Base-by-base conservation (phyloP, 1,139 yeast species). In the Blastobotrys aristatus region DNA sequence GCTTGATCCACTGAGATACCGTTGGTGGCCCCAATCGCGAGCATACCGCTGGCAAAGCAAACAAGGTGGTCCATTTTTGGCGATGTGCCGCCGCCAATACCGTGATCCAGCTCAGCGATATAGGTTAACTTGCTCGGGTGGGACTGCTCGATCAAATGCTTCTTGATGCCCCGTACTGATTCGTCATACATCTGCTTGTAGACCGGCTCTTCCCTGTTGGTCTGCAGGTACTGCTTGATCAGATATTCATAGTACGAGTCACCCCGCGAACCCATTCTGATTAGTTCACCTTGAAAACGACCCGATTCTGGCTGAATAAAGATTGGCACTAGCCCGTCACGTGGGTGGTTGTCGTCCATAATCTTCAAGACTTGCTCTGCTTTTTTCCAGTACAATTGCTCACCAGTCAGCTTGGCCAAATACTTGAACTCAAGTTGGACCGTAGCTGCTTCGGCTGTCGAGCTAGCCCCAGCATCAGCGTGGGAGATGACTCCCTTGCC, bases 221-320 rank as follows among this genome's bases (percentile, higher is more conserved):
- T 87, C 64, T 86, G 92, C 55, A 90, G 69, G 62, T 82, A 87
- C 66, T 89, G 96, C 65, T 90, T 90, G 57, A 89, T 73, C 46
- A 90, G 72, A 64, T 88, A 89, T 66, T 90, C 97, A 61, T 90
- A 90, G 64, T 89, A 90, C 1, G 96, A 87, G 64, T 89, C 97
- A 43, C 96, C 97, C 57, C 96, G 75, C 1, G 95, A 85, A 0
- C 97, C 97, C 50, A 90, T 69, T 53, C 96, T 75, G 52, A 90
- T 86, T 50, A 77, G 66, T 1, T 63, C 60, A 0, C 88, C 89
- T 53, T 73, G 79, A 64, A 77, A 88, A 54, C 72, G 69, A 1
- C 95, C 97, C 0, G 84, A 75, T 33, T 80, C 82, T 2, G 96
- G 94, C 41, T 79, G 72, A 35, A 89, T 81, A 60, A 74, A 85